Percentiles rank a stretch among this genome's conserved stretches.
phyloP scores from a whole-genome alignment of 2,329 filamentous ascomycete genomes.

The Thelonectria rubi region DNA sequence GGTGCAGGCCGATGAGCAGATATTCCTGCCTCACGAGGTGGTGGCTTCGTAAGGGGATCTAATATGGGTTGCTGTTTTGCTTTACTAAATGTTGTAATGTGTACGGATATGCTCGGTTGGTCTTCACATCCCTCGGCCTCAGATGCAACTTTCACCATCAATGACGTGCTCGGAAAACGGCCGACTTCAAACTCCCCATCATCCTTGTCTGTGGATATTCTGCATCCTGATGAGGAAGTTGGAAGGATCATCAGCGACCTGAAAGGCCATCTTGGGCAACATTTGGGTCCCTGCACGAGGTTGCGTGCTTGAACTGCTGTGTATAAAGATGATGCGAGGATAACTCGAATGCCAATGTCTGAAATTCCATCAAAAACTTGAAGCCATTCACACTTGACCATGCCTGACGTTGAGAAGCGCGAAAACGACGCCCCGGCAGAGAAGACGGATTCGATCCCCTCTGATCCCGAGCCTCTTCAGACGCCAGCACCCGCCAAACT shows the following conservation, averaged over 20 bases:
- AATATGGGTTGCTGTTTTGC: no score
- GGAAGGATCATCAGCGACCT: constrained; percentile 14
- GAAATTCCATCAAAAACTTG: not conserved
- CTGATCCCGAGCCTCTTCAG: not conserved
- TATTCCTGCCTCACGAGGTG: constrained; percentile 11
- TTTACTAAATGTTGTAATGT: no score
- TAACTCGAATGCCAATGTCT: no score
- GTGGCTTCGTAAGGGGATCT: not conserved
- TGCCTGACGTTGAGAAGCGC: constrained; percentile 18
- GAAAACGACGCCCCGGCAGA: not conserved
- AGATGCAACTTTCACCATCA: not conserved
- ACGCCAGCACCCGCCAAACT: not conserved
- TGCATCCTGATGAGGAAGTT: not conserved
- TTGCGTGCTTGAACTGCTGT: not conserved
- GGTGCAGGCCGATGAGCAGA: constrained; percentile 16
- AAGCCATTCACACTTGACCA: not conserved
- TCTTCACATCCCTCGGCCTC: not conserved
- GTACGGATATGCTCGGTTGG: no score
- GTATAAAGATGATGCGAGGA: not conserved
- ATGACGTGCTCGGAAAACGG: constrained; percentile 1
- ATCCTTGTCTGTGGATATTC: not conserved
- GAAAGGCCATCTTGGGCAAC: not conserved
- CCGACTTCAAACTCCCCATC: not conserved
- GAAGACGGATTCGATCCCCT: not conserved
- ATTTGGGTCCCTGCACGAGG: not conserved